Percentiles rank a stretch among this genome's conserved stretches.
These are phyloP conservation scores for Rubus idaeus DNA, from an alignment of 306 rosid genomes.

Conservation along the genomic window DNA sequence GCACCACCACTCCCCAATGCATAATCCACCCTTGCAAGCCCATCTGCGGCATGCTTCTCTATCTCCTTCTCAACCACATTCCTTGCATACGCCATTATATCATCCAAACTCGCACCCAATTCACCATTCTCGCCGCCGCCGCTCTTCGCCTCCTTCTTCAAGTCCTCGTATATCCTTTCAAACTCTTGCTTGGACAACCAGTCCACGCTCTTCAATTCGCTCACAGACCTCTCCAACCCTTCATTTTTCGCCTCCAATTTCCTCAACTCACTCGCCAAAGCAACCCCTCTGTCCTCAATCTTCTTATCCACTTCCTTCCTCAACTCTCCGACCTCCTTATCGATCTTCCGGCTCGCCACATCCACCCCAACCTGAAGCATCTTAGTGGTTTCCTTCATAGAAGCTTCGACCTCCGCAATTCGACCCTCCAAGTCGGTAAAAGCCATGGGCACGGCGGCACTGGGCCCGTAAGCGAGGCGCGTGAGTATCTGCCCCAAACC, in stretches of 20 bases:
- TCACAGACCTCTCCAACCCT: constrained; percentile 56
- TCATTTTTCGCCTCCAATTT: constrained; percentile 52
- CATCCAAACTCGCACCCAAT: constrained; percentile 58
- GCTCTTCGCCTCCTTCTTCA: constrained; percentile 44
- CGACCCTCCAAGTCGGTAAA: constrained; percentile 67
- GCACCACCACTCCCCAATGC: constrained; percentile 75
- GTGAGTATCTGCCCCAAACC: constrained; percentile 65
- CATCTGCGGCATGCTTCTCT: constrained; percentile 88
- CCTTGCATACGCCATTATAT: constrained; percentile 67
- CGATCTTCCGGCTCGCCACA: constrained; percentile 75
- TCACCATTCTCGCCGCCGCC: constrained; percentile 1
- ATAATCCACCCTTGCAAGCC: constrained; percentile 82
- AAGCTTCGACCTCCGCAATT: constrained; percentile 66
- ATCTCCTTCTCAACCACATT: constrained; percentile 69
- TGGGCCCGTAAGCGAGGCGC: constrained; percentile 31
- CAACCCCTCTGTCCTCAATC: constrained; percentile 52
- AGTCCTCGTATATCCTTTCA: constrained; percentile 50
- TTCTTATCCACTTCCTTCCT: constrained; percentile 52
- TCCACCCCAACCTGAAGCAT: constrained; percentile 87
- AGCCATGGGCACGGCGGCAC: constrained; percentile 47
- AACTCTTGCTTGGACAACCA: constrained; percentile 80
- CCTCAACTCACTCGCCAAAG: constrained; percentile 47
- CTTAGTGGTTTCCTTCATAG: constrained; percentile 56
- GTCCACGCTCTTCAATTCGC: constrained; percentile 50
- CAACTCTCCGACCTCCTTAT: constrained; percentile 54